Conservation (phyloP, 345 rosid species). For the Brassica napus region DNA sequence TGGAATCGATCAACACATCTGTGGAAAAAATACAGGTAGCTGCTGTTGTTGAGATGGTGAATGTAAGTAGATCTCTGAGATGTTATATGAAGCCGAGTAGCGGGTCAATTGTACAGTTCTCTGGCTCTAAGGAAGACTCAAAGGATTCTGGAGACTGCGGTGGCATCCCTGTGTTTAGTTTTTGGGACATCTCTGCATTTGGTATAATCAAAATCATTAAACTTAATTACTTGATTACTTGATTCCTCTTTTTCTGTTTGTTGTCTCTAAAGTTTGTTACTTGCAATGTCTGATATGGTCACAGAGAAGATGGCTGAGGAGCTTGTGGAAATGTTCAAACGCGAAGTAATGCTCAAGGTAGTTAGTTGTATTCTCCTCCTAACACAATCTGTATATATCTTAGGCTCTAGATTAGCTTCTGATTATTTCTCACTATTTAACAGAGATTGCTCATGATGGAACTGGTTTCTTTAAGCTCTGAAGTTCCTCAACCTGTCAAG, state of each 20-base stretch:
- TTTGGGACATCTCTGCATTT: constrained; percentile 56
- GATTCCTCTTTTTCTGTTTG: neutral
- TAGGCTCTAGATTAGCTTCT: neutral
- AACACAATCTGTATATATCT: neutral
- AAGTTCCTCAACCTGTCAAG: constrained; percentile 44
- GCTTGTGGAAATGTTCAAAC: constrained; percentile 71
- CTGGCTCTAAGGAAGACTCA: constrained; percentile 46
- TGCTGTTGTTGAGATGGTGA: constrained; percentile 60
- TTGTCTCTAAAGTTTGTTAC: constrained; percentile 50
- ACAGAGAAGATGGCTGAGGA: constrained; percentile 78
- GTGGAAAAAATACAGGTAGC: constrained; percentile 47
- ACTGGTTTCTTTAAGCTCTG: constrained; percentile 51
- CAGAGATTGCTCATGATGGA: constrained; percentile 68
- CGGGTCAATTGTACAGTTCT: constrained; percentile 68
- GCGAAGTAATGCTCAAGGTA: constrained; percentile 80
- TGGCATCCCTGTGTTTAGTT: constrained; percentile 64
- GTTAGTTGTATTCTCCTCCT: constrained; percentile 33
- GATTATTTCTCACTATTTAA: constrained; percentile 5
- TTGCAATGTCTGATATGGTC: constrained; percentile 6
- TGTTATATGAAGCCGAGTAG: constrained; percentile 50
- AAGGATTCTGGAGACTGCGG: constrained; percentile 75
- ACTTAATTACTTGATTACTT: neutral
- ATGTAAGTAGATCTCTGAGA: constrained; percentile 62
- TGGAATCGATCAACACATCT: constrained; percentile 13
- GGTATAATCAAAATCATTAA: constrained; percentile 34